Evolutionary conservation across 768 basidiomycete genomes (phyloP).

Genomic region (Hypholoma sublateritium): DNA sequence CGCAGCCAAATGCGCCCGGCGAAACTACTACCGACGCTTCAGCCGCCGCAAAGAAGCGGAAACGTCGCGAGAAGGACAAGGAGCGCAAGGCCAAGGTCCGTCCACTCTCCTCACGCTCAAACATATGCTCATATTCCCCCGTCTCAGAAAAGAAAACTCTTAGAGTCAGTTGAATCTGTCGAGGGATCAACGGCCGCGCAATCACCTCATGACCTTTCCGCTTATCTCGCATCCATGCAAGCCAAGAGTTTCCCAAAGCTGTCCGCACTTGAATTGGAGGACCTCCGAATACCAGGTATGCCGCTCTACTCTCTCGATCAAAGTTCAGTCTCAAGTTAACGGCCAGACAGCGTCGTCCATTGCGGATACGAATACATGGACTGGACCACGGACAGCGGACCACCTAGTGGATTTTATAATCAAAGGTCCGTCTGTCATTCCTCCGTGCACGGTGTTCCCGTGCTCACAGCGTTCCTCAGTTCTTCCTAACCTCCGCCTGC

Average conservation of each 20-base stretch:
- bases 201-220: conserved; percentile 54
- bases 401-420: conserved; percentile 73
- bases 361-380: conserved; percentile 75
- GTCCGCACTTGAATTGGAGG: conserved; percentile 77
- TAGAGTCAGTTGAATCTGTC: conserved; percentile 36
- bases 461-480: conserved; percentile 35
- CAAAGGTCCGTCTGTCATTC: conserved; percentile 48
- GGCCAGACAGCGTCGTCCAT: conserved; percentile 66
- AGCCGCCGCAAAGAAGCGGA: conserved; percentile 60
- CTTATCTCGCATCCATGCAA: conserved; percentile 67
- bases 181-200: conserved; percentile 55
- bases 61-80: conserved; percentile 72
- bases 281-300: conserved; percentile 77
- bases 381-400: conserved; percentile 68
- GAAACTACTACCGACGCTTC: conserved; percentile 17
- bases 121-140: neutral
- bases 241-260: conserved; percentile 66
- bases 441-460: neutral
- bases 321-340: conserved; percentile 46
- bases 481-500: conserved; percentile 64
- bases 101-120: neutral
- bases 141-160: conserved; percentile 66
- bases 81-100: conserved; percentile 69
- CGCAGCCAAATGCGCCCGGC: conserved; percentile 1
- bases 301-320: conserved; percentile 9